Evolutionary conservation across 2,329 filamentous ascomycete species (phyloP).

Genomic region (Alternaria sp.): DNA sequence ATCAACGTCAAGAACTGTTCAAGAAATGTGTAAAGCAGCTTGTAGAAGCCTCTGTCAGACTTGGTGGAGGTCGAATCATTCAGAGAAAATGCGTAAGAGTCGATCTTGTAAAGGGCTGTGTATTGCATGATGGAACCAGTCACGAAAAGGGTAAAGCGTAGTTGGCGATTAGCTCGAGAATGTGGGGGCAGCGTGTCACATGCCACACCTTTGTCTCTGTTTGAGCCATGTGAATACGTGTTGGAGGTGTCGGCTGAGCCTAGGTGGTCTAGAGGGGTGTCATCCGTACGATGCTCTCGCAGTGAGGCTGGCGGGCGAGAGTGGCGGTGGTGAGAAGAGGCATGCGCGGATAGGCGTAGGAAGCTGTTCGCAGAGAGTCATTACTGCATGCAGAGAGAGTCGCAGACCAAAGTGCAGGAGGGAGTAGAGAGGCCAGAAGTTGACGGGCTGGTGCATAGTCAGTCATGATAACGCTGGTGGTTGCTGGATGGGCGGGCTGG

Average conservation of each 20-base stretch:
- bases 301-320: slow-evolving; percentile 5
- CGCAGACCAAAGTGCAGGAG: background rate
- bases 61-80: background rate
- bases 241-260: slow-evolving; percentile 21
- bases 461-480: slow-evolving; percentile 7
- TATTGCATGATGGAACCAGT: slow-evolving; percentile 13
- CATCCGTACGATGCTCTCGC: slow-evolving; percentile 27
- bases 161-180: slow-evolving; percentile 18
- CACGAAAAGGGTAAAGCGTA: slow-evolving; percentile 14
- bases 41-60: background rate
- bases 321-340: slow-evolving; percentile 1
- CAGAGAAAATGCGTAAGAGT: background rate
- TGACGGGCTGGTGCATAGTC: background rate
- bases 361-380: background rate
- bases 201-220: slow-evolving; percentile 29
- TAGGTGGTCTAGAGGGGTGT: slow-evolving; percentile 29
- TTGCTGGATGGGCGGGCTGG: slow-evolving; percentile 15
- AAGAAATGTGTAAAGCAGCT: background rate
- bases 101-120: background rate
- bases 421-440: background rate
- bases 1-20: background rate
- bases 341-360: background rate
- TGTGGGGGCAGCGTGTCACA: slow-evolving; percentile 33
- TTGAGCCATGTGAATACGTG: slow-evolving; percentile 22
- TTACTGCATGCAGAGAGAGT: background rate